Percentiles rank a stretch among this genome's conserved stretches.
Conservation (phyloP, 75 land plant species). For the Sequoia sempervirens region DNA sequence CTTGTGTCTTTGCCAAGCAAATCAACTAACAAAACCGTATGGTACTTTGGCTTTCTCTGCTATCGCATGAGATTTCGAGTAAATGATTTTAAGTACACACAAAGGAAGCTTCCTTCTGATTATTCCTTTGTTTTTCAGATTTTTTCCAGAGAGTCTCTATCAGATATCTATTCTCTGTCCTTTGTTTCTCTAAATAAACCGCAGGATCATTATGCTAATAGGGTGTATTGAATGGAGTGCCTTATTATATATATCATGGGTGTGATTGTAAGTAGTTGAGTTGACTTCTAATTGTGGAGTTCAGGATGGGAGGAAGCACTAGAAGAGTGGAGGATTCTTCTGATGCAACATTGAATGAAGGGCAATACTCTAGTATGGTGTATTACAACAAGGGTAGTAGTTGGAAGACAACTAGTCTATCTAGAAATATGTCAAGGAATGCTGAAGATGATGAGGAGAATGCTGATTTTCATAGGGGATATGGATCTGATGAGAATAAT, state of each 20-base stretch:
- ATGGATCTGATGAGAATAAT: background rate
- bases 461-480: background rate
- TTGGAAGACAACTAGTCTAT: background rate
- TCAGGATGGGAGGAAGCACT: background rate
- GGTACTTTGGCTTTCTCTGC: background rate
- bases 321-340: background rate
- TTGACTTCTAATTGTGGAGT: background rate
- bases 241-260: background rate
- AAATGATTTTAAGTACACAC: background rate
- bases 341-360: background rate
- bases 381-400: conserved; percentile 2
- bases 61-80: background rate
- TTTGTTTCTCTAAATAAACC: background rate
- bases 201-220: background rate
- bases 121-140: background rate
- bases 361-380: background rate
- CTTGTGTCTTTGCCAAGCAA: background rate
- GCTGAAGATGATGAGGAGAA: background rate
- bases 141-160: background rate
- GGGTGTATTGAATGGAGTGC: background rate
- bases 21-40: conserved; percentile 1
- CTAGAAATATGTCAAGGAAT: background rate
- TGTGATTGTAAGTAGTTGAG: background rate
- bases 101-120: background rate
- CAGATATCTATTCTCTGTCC: background rate